Base-by-base conservation (phyloP, 371 early-diverging fungal species). In the Thermomucor indicae-seudaticae region DNA sequence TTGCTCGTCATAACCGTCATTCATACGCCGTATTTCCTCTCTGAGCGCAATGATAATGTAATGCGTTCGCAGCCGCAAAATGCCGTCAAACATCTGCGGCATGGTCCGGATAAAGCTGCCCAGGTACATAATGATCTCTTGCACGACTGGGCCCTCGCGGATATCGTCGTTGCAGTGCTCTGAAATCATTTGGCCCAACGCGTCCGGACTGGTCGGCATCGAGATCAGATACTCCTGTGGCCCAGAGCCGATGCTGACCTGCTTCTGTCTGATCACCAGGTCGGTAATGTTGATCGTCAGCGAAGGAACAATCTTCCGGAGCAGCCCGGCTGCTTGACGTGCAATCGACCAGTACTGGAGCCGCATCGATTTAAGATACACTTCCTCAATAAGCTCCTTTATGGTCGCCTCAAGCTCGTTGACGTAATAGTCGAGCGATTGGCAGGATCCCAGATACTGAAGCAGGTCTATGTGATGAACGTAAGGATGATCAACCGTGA, bases 241-340 rank as follows among this genome's bases (percentile, higher is more conserved):
- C 17, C 89, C 91, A 17, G 84, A 82, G 19, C 92, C 91, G 38
- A 92, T 80, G 29, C 88, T 87, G 12, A 91, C 72, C 40, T 86
- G 89, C 63, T 88, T 90, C 43, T 88, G 85, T 3, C 89, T 83
- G 51, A 92, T 84, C 30, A 91, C 75, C 27, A 93, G 60, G 55
- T 93, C 94, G 4, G 90, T 81, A 40, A 93, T 76, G 62, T 90
- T 90, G 63, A 85, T 84, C 1, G 91, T 86, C 27, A 93, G 71
- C 0, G 83, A 81, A 30, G 80, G 78, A 42, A 90, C 89, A 8
- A 80, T 67, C 63, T 93, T 93, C 41, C 68, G 67, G 30, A 91
- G 67, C 6, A 91, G 60, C 14, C 91, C 91, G 20, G 92, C 90
- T 0, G 87, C 80, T 56, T 89, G 89, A 28, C 94, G 83, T n/a